Evolutionary conservation across 352 stramenopile genomes (phyloP).

Genomic region (Phytopythium vexans): DNA sequence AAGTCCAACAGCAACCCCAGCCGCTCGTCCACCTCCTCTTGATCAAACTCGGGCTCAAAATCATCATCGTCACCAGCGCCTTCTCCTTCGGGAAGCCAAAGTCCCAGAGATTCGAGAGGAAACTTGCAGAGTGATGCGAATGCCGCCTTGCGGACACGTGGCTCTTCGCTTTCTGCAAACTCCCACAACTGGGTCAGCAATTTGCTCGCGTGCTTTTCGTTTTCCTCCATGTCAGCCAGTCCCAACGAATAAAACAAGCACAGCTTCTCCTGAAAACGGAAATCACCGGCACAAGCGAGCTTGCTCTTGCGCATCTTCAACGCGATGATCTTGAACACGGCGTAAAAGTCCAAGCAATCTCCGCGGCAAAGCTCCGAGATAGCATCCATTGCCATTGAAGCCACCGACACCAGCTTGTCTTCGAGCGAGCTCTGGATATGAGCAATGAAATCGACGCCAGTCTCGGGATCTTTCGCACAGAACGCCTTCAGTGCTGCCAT

Average conservation of each 20-base stretch:
- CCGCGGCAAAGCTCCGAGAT: conserved; percentile 49
- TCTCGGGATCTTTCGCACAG: conserved; percentile 60
- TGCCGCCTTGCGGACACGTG: conserved; percentile 37
- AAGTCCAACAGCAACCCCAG: conserved; percentile 36
- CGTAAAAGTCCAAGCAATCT: conserved; percentile 76
- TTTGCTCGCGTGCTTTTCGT: conserved; percentile 39
- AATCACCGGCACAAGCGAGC: conserved; percentile 34
- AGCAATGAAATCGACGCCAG: conserved; percentile 66
- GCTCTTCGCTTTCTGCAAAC: conserved; percentile 23
- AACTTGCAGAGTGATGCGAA: conserved; percentile 43
- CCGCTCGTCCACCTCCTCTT: conserved; percentile 44
- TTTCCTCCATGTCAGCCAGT: conserved; percentile 27
- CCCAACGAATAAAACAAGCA: conserved; percentile 54
- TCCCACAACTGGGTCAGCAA: conserved; percentile 53
- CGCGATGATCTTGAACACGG: conserved; percentile 70
- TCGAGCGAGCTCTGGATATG: conserved; percentile 58
- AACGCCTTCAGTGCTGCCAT: conserved; percentile 63
- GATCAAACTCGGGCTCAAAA: conserved; percentile 21
- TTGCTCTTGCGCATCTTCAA: conserved; percentile 70
- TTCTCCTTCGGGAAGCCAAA: conserved; percentile 17
- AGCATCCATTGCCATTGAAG: conserved; percentile 60
- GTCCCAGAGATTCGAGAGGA: conserved; percentile 38
- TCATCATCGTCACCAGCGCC: conserved; percentile 18
- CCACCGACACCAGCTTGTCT: conserved; percentile 43
- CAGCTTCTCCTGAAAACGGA: conserved; percentile 55